Conservation (phyloP, 345 rosid genomes). For the Dimocarpus longan region DNA sequence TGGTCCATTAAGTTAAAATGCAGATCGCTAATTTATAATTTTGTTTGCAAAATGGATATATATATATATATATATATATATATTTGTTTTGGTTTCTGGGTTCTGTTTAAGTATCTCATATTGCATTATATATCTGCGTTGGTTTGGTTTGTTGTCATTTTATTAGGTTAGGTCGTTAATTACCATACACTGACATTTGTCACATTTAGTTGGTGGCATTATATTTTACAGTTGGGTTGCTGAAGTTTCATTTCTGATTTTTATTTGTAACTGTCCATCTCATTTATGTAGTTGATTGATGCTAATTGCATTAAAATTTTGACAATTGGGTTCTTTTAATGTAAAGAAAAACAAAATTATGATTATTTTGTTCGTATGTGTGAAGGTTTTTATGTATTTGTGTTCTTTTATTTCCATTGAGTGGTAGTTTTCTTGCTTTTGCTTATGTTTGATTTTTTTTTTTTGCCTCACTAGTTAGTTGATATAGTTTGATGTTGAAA, state of each 20-base stretch:
- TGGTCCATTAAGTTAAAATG: not conserved
- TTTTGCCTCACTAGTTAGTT: not conserved
- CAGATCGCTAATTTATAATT: not conserved
- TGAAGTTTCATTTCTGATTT: constrained; percentile 1
- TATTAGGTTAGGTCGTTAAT: constrained; percentile 1
- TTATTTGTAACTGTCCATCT: not conserved
- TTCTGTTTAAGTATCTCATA: not conserved
- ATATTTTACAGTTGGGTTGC: constrained; percentile 15
- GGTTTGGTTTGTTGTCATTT: not conserved
- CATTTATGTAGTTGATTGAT: constrained; percentile 11
- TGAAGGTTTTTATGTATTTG: not conserved
- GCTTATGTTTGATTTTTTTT: not conserved
- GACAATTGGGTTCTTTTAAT: not conserved
- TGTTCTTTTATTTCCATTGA: not conserved
- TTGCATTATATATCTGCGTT: not conserved
- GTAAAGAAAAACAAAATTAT: not conserved
- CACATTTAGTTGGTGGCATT: constrained; percentile 17
- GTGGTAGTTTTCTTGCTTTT: not conserved
- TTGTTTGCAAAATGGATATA: constrained; percentile 4
- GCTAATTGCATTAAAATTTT: not conserved
- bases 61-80: too few relatives aligned
- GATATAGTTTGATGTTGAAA: constrained; percentile 3
- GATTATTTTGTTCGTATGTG: not conserved
- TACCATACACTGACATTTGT: not conserved
- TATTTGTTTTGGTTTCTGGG: constrained; percentile 3